Base-by-base conservation (phyloP, 352 stramenopile species). In the Phytophthora megakarya region DNA sequence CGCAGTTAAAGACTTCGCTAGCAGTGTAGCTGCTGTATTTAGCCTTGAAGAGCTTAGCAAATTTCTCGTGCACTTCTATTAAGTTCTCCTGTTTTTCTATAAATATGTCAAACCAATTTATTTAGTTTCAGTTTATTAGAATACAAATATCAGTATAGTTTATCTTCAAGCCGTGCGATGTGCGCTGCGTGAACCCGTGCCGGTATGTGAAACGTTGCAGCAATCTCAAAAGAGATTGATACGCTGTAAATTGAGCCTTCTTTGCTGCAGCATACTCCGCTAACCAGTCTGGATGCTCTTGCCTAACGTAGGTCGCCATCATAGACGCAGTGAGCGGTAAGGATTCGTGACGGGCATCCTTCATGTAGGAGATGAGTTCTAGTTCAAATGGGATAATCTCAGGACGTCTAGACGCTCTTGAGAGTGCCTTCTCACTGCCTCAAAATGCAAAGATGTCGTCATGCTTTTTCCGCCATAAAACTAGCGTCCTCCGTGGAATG, bases 141-240 rank as follows among this genome's bases (percentile, higher is more conserved):
- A 32, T 32, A 32, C 26, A 32, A 32, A 32, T 32, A 10, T 32
- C 5, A 32, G 26, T 32, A 32, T 32, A 32, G 5, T 32, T 32
- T 51, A 68, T 28, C 43, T 62, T 62, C 12, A 68, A 19, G 1
- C 44, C 44, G 13, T 12, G 49, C 2, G 44, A 37, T 5, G 51
- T 57, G n/a, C 51, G 50, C 37, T 62, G 60, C 0, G 61, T 51
- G n/a, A 68, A 68, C 1, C 51, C 26, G 22, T 68, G 51, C 2
- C 51, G 42, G 44, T 62, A 68, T 2, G 43, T 43, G 9, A 62
- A 48, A 28, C 60, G 60, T 7, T 44, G 11, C 10, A 53, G 56
- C 6, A 52, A 30, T 0, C 38, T 25, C 12, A 54, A 32, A 9
- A 61, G 22, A 2, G 48, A 66, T 15, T 66, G 40, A 18, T 51